A percentile compares a stretch with the other conserved stretches of the same genome.
Evolutionary conservation across 1,139 yeast genomes (phyloP).

Genomic region (Debaryomyces sp.): DNA sequence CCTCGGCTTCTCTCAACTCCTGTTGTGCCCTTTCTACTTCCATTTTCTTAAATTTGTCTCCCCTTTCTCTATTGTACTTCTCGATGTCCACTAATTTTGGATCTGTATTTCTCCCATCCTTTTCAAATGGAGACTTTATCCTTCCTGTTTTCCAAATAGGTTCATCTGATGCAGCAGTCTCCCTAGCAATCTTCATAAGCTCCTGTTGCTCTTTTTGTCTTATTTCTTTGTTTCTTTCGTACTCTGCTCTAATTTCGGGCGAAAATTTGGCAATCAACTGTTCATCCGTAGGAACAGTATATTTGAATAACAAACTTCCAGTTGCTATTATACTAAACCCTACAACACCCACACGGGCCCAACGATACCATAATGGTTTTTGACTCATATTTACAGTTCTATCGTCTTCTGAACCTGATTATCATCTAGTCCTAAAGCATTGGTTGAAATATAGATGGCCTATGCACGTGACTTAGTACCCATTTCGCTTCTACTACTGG

Average conservation of each 20-base stretch:
- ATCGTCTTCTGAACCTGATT: slow-evolving; percentile 4
- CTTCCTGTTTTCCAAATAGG: slow-evolving; percentile 84
- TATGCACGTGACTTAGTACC: slow-evolving; percentile 11
- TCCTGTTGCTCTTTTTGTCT: slow-evolving; percentile 68
- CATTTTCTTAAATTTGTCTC: slow-evolving; percentile 47
- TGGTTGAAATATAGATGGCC: slow-evolving; percentile 16
- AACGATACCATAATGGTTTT: slow-evolving; percentile 55
- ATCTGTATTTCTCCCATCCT: slow-evolving; percentile 31
- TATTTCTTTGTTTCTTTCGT: slow-evolving; percentile 64
- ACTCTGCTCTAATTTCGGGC: slow-evolving; percentile 80
- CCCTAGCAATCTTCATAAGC: slow-evolving; percentile 63
- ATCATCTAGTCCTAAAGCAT: slow-evolving; percentile 11
- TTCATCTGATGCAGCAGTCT: slow-evolving; percentile 65
- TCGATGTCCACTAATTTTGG: slow-evolving; percentile 51
- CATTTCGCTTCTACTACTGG: not conserved
- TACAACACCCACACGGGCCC: slow-evolving; percentile 58
- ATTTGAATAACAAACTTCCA: slow-evolving; percentile 68
- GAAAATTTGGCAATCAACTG: slow-evolving; percentile 71
- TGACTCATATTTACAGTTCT: slow-evolving; percentile 16
- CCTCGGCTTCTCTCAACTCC: slow-evolving; percentile 35
- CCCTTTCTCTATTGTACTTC: slow-evolving; percentile 50
- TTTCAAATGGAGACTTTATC: slow-evolving; percentile 66
- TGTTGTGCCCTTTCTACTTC: slow-evolving; percentile 40
- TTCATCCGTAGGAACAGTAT: slow-evolving; percentile 83
- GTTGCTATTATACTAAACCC: slow-evolving; percentile 66